Conservation (phyloP, 331 rosid species). For the Acacia pycnantha region DNA sequence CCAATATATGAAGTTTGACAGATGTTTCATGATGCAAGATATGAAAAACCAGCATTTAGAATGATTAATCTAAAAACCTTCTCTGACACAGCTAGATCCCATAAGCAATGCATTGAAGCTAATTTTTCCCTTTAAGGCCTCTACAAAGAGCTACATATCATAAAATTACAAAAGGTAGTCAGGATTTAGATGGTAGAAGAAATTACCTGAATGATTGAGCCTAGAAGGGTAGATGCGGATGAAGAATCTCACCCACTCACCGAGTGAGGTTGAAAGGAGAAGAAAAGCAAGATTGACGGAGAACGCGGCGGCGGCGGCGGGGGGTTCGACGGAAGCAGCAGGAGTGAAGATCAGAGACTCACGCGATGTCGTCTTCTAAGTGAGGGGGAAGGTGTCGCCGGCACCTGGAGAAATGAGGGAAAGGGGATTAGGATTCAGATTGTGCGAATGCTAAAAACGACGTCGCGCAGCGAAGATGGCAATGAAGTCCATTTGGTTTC, state of each 20-base stretch:
- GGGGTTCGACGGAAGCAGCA: neutral
- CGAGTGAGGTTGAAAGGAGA: neutral
- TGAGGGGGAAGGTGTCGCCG: neutral
- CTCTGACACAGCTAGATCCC: neutral
- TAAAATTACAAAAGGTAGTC: neutral
- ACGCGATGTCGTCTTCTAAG: neutral
- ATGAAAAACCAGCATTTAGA: neutral
- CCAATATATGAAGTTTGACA: no score
- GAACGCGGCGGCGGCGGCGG: neutral
- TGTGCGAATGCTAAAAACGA: neutral
- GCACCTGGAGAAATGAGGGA: neutral
- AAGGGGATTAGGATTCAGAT: neutral
- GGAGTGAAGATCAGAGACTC: neutral
- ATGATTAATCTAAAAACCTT: neutral
- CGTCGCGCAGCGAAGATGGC: neutral
- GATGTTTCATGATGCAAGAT: neutral
- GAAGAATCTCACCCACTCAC: neutral
- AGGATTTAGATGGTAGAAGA: neutral
- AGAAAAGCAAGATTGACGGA: neutral
- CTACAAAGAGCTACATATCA: neutral
- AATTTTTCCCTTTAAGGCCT: neutral
- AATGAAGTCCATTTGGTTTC: no score
- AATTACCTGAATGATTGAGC: neutral
- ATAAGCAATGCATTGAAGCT: neutral
- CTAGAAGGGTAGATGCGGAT: neutral